Conservation (phyloP, 352 stramenopile genomes). For the Pythium sukuiense region DNA sequence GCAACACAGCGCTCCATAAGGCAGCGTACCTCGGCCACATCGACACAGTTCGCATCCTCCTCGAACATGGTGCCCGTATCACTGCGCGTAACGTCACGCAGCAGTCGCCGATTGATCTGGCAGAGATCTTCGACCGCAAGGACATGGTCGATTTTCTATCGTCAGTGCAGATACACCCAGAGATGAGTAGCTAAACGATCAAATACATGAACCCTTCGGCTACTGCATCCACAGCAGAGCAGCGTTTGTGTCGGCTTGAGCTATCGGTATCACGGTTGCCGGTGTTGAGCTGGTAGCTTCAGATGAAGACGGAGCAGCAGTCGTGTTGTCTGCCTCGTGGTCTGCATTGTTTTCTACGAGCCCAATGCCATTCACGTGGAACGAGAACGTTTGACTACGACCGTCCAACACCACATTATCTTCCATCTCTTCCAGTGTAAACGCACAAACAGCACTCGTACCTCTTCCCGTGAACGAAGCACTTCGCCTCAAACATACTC, state of each 20-base stretch:
- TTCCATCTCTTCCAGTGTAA: not conserved
- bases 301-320: not conserved
- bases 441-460: conserved; percentile 11
- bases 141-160: conserved; percentile 31
- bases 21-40: conserved; percentile 41
- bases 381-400: not conserved
- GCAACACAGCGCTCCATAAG: conserved; percentile 52
- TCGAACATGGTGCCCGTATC: conserved; percentile 32
- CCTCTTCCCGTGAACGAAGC: conserved; percentile 47
- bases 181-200: conserved; percentile 6
- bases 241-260: conserved; percentile 21
- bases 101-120: conserved; percentile 39
- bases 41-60: conserved; percentile 33
- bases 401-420: not conserved
- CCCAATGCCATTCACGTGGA: conserved; percentile 9
- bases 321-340: not conserved
- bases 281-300: not conserved
- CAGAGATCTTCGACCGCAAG: conserved; percentile 44
- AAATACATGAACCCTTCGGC: conserved; percentile 1
- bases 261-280: not conserved
- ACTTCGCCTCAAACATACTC: conserved; percentile 48
- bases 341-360: not conserved
- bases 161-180: conserved; percentile 2
- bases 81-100: conserved; percentile 30
- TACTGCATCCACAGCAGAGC: conserved; percentile 27